Percentiles rank a stretch among this genome's conserved stretches.
These are phyloP conservation scores for Alternaria alternata DNA, from an alignment of 2,329 filamentous ascomycete species.

Conservation along the genomic window DNA sequence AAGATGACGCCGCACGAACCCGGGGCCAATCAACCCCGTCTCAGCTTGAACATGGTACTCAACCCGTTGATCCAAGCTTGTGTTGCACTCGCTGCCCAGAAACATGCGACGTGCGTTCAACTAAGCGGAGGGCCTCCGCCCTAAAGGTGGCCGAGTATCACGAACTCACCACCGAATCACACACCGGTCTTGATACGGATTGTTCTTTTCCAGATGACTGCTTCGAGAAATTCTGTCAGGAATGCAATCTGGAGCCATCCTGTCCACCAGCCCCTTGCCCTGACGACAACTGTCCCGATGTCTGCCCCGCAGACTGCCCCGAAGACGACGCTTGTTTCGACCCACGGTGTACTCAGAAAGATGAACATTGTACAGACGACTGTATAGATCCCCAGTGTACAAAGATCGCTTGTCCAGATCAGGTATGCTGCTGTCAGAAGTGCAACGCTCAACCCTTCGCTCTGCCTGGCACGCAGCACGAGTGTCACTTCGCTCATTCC, in stretches of 20 bases:
- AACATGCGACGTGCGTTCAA: conserved; percentile 32
- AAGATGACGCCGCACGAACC: conserved; percentile 22
- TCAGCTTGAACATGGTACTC: conserved; percentile 11
- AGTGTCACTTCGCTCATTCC: conserved; percentile 46
- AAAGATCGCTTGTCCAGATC: conserved; percentile 39
- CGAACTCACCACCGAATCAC: conserved; percentile 26
- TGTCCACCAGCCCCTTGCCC: conserved; percentile 38
- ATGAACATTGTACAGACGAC: conserved; percentile 39
- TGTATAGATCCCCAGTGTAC: conserved; percentile 49
- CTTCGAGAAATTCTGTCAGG: conserved; percentile 49
- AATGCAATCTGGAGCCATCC: conserved; percentile 40
- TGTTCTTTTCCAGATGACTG: conserved; percentile 46
- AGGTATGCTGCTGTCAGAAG: conserved; percentile 47
- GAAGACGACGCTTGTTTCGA: conserved; percentile 47
- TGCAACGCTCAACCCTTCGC: conserved; percentile 45
- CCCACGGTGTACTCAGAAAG: conserved; percentile 43
- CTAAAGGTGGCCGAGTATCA: conserved; percentile 44
- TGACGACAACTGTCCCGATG: conserved; percentile 37
- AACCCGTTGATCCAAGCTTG: conserved; percentile 25
- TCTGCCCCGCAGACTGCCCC: conserved; percentile 40
- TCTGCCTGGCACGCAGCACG: conserved; percentile 39
- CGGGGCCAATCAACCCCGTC: conserved; percentile 4
- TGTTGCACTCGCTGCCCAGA: conserved; percentile 38
- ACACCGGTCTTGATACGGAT: conserved; percentile 27
- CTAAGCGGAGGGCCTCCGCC: conserved; percentile 45